Evolutionary conservation across 2,329 filamentous ascomycete species (phyloP).

Genomic region (Colletotrichum sp.): DNA sequence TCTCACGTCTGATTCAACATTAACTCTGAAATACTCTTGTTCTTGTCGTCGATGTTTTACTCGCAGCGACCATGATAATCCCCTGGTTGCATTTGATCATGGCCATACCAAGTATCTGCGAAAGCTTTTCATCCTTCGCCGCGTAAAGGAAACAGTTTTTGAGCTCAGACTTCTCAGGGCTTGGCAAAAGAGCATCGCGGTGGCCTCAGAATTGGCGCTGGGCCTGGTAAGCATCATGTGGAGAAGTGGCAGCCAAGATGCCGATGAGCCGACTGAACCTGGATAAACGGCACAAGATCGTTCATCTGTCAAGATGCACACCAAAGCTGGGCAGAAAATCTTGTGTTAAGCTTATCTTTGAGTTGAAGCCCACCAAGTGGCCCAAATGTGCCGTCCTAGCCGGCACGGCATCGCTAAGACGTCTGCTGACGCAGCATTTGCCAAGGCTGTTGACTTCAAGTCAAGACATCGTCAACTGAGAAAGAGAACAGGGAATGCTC

Average conservation of each 20-base stretch:
- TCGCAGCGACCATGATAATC: accelerated
- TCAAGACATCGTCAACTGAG: neutral
- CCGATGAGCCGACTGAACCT: neutral
- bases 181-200: neutral
- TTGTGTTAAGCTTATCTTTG: neutral
- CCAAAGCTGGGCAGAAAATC: neutral
- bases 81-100: neutral
- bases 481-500: neutral
- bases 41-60: neutral
- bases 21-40: neutral
- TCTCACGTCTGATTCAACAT: neutral
- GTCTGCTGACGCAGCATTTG: neutral
- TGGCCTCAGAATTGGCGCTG: neutral
- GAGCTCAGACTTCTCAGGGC: neutral
- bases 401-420: neutral
- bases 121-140: neutral
- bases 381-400: neutral
- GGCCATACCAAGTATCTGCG: neutral
- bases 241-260: neutral
- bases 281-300: neutral
- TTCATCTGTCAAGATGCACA: neutral
- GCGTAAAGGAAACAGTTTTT: too few relatives aligned
- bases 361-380: neutral
- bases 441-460: neutral
- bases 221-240: neutral